Percentiles rank a stretch among this genome's conserved stretches.
Conservation (phyloP, 2,329 filamentous ascomycete genomes). For the Aureobasidium sp. region DNA sequence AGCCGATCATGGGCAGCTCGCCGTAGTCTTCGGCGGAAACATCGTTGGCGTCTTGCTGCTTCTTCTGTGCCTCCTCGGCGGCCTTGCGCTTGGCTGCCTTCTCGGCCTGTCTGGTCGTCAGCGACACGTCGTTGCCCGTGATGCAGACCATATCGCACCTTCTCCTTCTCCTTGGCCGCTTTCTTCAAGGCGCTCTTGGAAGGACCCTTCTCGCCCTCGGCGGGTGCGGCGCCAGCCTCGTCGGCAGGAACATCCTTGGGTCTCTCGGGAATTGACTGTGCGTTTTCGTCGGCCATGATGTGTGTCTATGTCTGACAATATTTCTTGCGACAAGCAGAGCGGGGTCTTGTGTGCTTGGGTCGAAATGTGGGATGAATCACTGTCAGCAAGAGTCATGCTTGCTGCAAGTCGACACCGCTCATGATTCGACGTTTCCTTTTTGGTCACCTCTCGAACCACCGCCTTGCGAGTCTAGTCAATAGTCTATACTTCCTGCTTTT, state of each 20-base stretch:
- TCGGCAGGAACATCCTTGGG: constrained; percentile 21
- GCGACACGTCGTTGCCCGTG: not conserved
- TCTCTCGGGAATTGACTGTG: constrained; percentile 21
- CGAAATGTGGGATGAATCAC: constrained; percentile 10
- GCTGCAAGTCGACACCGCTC: not conserved
- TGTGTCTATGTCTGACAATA: not conserved
- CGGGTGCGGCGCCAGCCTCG: constrained; percentile 15
- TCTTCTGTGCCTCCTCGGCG: constrained; percentile 60
- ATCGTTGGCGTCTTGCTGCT: constrained; percentile 55
- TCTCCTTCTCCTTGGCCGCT: constrained; percentile 81
- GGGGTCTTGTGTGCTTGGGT: constrained; percentile 11
- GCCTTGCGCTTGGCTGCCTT: constrained; percentile 57
- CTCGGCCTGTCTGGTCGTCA: constrained; percentile 35
- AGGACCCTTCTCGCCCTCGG: constrained; percentile 36
- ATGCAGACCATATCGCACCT: constrained; percentile 43
- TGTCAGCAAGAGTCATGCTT: not conserved
- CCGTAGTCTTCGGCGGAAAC: constrained; percentile 74
- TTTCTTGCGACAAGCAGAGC: not conserved
- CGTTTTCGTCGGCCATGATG: constrained; percentile 20
- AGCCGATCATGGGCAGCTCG: constrained; percentile 50
- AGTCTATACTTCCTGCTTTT: not conserved
- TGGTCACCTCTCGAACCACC: not conserved
- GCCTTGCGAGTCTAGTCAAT: not conserved
- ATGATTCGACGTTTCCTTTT: not conserved
- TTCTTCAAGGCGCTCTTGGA: constrained; percentile 82